Evolutionary conservation across 176 grass and related monocot genomes (phyloP), one percentile per base, ranked within the genome.

Genomic region (Carex cristatella): DNA sequence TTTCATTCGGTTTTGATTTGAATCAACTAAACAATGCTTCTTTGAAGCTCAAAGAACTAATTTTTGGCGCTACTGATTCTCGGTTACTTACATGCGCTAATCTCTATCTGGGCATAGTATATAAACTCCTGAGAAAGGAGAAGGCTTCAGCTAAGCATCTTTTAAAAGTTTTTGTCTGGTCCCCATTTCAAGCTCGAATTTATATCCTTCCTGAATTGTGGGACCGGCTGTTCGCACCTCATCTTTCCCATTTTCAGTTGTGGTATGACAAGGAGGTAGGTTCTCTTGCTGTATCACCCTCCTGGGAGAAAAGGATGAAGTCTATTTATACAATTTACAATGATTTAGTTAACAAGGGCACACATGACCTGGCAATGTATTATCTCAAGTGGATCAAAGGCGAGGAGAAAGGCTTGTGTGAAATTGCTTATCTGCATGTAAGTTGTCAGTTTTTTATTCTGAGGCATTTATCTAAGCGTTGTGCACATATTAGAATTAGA

Each of bases 371-470:
- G 68, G 95, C 95, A 55, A 53, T 84, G 73, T 94, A 98, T 90
- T 98, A 98, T 88, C 89, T 86, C 35, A 91, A 94, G n/a, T 98
- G 91, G 95, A 82, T 98, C 5, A 85, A 84, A 18, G 93, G 88
- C 2, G 91, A 90, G 69, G 90, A 10, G 7, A 69, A 61, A 84
- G 79, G 65, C 51, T 78, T 33, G 60, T 2, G 13, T 30, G 62
- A 31, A 70, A 81, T 31, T 10, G 58, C 67, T 69, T 28, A 59
- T 48, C 57, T 86, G 73, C 73, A 53, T 67, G 65, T 77, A 78
- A 40, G 66, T 63, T 15, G 7, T 61, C 15, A 27, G 13, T 60
- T 38, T 73, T 84, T 59, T 28, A 13, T 61, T 10, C 18, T 51
- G 33, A 84, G 64, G 23, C 13, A 28, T 73, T 61, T 84, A 28